Evolutionary conservation across 2,329 filamentous ascomycete genomes (phyloP), one percentile per base, ranked within the genome.

Genomic region (Claviceps africana): DNA sequence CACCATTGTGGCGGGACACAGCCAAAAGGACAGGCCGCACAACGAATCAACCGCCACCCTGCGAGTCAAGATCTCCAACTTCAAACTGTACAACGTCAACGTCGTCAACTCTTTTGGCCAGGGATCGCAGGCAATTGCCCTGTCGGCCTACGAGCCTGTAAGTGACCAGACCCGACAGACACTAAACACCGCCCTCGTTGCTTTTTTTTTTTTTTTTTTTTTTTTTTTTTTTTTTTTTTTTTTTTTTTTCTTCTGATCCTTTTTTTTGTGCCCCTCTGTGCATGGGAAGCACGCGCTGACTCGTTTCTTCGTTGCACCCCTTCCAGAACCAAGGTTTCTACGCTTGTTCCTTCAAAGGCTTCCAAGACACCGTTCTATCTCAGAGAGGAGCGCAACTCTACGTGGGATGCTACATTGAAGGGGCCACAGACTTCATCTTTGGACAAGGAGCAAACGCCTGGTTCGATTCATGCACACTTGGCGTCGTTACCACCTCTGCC

Each of bases 1-100:
- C 35, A 82, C 71, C 56, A 67, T 76, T 54, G 69, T 21, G 21
- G 43, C 69, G 0, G 67, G 66, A 66, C 51, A 66, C 65, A 59
- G 60, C 17, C 71, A 48, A 61, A 56, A 57, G 0, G 58, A 61
- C 43, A 63, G 70, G 53, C 69, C 67, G 45, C 73, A 63, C 57
- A 77, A 83, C 55, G 79, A 83, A 57, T 60, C 65, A 48, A 81
- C 70, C 1, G 71, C 66, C 4, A 73, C 71, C 0, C 62, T 75
- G 22, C 62, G 69, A 8, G 67, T 71, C 19, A 65, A 67, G 57
- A 71, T 74, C 0, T 60, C 64, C 8, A 72, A 76, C 56, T 70
- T 82, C 55, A 77, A 75, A 56, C 64, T 82, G 17, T 83, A 83
- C 68, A 84, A 83, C 58, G 66, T 84, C 62, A 79, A 75, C 51